phyloP scores from a whole-genome alignment of 2,329 filamentous ascomycete genomes.

The Gyromitra esculenta region DNA sequence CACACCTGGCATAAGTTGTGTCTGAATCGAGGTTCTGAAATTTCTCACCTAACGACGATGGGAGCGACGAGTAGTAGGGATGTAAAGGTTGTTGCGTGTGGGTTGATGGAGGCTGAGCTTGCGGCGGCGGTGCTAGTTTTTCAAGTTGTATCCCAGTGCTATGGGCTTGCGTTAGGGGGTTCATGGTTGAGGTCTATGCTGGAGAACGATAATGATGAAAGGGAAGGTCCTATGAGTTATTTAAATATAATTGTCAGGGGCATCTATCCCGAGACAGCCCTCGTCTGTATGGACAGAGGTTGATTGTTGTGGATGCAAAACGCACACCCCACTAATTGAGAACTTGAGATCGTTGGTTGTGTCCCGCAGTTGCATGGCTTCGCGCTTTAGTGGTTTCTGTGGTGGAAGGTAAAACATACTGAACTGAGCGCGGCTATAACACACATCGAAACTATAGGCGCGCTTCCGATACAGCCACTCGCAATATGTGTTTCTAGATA shows the following conservation, averaged over 20 bases:
- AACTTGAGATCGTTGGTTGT: background rate
- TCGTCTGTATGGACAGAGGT: background rate
- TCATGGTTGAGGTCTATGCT: conserved; percentile 26
- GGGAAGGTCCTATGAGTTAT: conserved; percentile 15
- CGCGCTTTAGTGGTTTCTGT: background rate
- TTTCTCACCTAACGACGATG: conserved; percentile 51
- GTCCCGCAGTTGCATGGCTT: background rate
- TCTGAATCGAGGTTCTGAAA: conserved; percentile 68
- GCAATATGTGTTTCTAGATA: background rate
- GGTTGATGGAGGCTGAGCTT: background rate
- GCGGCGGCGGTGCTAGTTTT: conserved; percentile 1
- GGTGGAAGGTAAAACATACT: background rate
- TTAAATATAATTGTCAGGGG: conserved; percentile 21
- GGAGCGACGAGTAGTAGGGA: conserved; percentile 46
- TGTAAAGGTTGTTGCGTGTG: conserved; percentile 7
- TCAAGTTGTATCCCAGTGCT: conserved; percentile 43
- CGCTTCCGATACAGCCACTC: background rate
- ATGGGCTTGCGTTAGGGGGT: conserved; percentile 1
- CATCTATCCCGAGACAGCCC: background rate
- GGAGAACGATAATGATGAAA: conserved; percentile 3
- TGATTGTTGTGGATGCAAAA: background rate
- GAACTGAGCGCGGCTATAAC: background rate
- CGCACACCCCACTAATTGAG: background rate
- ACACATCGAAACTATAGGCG: background rate
- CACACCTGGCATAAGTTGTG: conserved; percentile 63